phyloP scores from a whole-genome alignment of 1,284 basidiomycete species.

The Omphalotus olearius region DNA sequence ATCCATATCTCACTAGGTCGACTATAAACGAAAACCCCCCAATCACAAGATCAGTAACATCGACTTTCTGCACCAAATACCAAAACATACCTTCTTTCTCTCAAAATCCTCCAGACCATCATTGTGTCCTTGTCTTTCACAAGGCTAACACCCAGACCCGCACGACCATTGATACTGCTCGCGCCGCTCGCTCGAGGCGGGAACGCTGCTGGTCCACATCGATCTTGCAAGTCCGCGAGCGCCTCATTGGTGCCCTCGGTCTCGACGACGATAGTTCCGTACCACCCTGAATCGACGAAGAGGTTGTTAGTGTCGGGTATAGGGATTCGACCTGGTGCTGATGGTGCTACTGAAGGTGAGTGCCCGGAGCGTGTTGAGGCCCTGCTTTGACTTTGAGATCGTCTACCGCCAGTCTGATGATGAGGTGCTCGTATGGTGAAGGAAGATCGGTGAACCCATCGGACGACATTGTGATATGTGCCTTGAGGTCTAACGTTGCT shows the following conservation, averaged over 20 bases:
- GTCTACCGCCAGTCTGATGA: constrained; percentile 14
- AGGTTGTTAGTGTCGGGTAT: constrained; percentile 48
- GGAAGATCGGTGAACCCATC: constrained; percentile 76
- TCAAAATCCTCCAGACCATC: constrained; percentile 65
- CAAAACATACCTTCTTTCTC: constrained; percentile 66
- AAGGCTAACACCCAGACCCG: constrained; percentile 13
- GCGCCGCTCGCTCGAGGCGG: constrained; percentile 43
- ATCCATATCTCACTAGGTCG: constrained; percentile 83
- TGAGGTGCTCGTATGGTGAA: constrained; percentile 54
- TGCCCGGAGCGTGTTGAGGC: constrained; percentile 2
- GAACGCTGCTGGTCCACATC: constrained; percentile 64
- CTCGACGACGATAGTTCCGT: constrained; percentile 74
- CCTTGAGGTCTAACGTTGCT: constrained; percentile 58
- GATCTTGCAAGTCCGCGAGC: constrained; percentile 68
- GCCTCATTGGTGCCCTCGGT: constrained; percentile 82
- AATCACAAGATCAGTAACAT: too few relatives aligned
- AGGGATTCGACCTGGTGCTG: constrained; percentile 31
- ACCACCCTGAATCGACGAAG: constrained; percentile 74
- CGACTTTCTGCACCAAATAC: not conserved
- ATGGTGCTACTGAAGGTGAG: not conserved
- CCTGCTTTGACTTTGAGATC: constrained; percentile 15
- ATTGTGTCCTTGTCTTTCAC: constrained; percentile 38
- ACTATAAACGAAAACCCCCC: constrained; percentile 38
- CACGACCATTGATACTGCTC: constrained; percentile 9
- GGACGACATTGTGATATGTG: constrained; percentile 69